phyloP scores from a whole-genome alignment of 2,329 filamentous ascomycete species.

The Zasmidium citrigriseum region DNA sequence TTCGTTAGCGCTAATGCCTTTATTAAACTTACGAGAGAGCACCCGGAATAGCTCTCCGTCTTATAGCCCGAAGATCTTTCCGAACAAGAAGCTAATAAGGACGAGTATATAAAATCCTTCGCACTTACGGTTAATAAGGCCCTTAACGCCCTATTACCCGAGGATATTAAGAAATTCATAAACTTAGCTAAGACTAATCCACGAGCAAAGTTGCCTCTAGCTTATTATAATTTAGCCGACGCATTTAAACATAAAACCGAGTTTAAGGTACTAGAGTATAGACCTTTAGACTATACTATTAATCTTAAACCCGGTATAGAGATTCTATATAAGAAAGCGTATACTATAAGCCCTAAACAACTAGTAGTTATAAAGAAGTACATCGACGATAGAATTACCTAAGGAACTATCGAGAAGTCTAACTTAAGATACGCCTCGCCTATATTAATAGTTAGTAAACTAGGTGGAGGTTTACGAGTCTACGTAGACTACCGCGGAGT shows the following conservation, averaged over 20 bases:
- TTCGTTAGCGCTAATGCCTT: too few species aligned
- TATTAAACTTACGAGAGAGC: too few species aligned
- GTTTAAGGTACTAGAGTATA: background rate
- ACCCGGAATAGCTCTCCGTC: too few species aligned
- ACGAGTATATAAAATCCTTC: too few species aligned
- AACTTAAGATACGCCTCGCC: background rate
- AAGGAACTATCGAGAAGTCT: background rate
- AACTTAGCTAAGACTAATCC: background rate
- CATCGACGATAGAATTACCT: background rate
- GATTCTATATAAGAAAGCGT: background rate
- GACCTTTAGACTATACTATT: background rate
- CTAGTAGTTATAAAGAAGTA: conserved; percentile 2
- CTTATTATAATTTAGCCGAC: background rate
- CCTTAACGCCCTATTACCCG: too few species aligned
- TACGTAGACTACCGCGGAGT: conserved; percentile 1
- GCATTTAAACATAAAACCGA: background rate
- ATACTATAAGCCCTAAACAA: too few species aligned
- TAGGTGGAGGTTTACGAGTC: background rate
- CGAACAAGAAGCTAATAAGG: too few species aligned
- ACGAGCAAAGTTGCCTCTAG: background rate
- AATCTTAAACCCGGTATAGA: background rate
- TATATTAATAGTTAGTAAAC: conserved; percentile 4
- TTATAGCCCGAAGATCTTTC: too few species aligned
- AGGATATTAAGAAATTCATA: background rate
- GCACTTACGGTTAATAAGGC: too few species aligned